phyloP scores from a whole-genome alignment of 257 asterid species.

The Solanum rostratum region DNA sequence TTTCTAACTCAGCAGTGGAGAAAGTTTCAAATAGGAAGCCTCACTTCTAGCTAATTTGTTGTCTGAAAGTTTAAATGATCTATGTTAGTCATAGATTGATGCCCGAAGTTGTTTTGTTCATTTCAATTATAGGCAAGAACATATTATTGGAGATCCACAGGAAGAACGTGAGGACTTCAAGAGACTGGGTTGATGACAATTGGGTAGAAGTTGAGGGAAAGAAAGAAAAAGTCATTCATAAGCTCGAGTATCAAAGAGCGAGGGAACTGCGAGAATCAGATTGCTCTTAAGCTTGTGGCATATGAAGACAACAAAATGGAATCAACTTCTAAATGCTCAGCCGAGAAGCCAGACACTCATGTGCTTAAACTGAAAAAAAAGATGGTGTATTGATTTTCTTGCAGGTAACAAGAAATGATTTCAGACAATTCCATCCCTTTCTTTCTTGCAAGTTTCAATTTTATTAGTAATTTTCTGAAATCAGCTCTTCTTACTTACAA shows the following conservation, averaged over 20 bases:
- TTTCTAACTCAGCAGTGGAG: neutral
- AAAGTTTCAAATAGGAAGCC: too few species aligned
- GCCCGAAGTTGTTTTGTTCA: neutral
- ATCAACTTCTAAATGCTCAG: neutral
- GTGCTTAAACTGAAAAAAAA: neutral
- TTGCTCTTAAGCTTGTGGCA: neutral
- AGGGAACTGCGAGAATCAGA: neutral
- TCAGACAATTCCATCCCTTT: too few species aligned
- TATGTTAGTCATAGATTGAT: neutral
- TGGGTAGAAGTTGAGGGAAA: constrained; percentile 35
- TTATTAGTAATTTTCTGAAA: neutral
- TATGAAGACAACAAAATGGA: neutral
- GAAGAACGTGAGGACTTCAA: constrained; percentile 30
- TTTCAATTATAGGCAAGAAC: constrained; percentile 27
- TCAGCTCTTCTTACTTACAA: neutral
- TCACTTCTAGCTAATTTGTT: neutral
- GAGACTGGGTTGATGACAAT: constrained; percentile 42
- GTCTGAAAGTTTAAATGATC: neutral
- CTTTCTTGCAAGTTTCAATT: too few species aligned
- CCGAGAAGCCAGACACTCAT: neutral
- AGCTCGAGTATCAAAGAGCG: neutral
- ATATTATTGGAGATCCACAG: constrained; percentile 19
- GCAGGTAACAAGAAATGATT: neutral
- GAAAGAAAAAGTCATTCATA: constrained; percentile 26
- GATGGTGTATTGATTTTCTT: neutral